These are phyloP conservation scores for Mucor circinelloides DNA, from an alignment of 371 early-diverging fungal species.

Conservation along the genomic window DNA sequence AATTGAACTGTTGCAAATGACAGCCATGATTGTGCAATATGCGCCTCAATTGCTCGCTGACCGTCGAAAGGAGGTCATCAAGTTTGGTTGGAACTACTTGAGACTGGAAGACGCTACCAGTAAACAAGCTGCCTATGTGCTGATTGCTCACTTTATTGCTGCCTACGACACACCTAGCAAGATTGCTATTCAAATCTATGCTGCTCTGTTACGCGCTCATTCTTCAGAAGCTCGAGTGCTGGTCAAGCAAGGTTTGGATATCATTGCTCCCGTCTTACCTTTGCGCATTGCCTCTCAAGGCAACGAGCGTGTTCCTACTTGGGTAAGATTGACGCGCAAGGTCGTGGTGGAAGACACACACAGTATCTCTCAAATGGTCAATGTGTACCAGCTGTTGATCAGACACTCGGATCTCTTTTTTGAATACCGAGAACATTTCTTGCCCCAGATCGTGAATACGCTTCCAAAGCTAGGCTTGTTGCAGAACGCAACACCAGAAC, in stretches of 20 bases:
- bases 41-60: conserved; percentile 79
- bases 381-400: conserved; percentile 90
- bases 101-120: conserved; percentile 91
- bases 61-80: conserved; percentile 90
- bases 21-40: conserved; percentile 85
- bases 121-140: conserved; percentile 94
- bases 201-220: conserved; percentile 86
- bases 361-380: conserved; percentile 82
- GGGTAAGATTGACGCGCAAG: conserved; percentile 87
- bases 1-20: conserved; percentile 91
- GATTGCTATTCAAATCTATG: conserved; percentile 89
- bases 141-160: conserved; percentile 88
- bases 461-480: conserved; percentile 86
- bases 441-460: conserved; percentile 85
- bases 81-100: conserved; percentile 91
- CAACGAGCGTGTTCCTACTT: conserved; percentile 71
- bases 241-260: conserved; percentile 93
- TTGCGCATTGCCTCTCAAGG: conserved; percentile 66
- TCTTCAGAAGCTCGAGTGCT: conserved; percentile 81
- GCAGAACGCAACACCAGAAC: conserved; percentile 85
- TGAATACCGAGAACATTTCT: conserved; percentile 84
- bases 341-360: conserved; percentile 92
- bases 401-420: conserved; percentile 90
- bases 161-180: conserved; percentile 93
- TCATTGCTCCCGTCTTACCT: conserved; percentile 88